These are phyloP conservation scores for Fonsecaea monophora DNA, from an alignment of 2,329 filamentous ascomycete genomes.

Conservation along the genomic window DNA sequence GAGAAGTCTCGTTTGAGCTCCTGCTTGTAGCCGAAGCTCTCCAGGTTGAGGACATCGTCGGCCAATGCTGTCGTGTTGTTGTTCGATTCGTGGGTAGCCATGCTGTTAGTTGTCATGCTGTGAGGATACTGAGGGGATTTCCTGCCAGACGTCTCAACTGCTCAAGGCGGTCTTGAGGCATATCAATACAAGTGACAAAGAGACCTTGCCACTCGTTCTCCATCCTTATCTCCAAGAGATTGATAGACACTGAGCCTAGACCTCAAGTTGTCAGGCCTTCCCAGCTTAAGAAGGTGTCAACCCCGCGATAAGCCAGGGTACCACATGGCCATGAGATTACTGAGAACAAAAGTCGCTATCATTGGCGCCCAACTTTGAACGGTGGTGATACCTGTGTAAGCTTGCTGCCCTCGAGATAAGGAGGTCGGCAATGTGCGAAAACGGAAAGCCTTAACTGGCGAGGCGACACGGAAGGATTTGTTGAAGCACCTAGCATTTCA, in stretches of 20 bases:
- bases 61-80: conserved; percentile 11
- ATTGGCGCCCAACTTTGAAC: conserved; percentile 3
- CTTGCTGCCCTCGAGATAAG: conserved; percentile 10
- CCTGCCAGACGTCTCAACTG: conserved; percentile 5
- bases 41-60: conserved; percentile 23
- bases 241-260: conserved; percentile 1
- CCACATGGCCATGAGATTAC: background rate
- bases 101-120: background rate
- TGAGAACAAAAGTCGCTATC: background rate
- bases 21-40: conserved; percentile 39
- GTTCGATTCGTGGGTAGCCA: conserved; percentile 15
- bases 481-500: conserved; percentile 6
- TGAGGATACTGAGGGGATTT: conserved; percentile 2
- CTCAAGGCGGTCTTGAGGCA: conserved; percentile 3
- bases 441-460: background rate
- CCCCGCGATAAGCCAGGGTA: conserved; percentile 3
- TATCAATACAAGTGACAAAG: conserved; percentile 13
- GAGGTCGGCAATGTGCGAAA: conserved; percentile 2
- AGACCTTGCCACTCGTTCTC: conserved; percentile 12
- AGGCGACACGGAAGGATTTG: conserved; percentile 5
- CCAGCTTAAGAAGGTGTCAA: conserved; percentile 10
- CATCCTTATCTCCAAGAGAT: conserved; percentile 18
- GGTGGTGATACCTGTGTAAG: conserved; percentile 1
- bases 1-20: conserved; percentile 65
- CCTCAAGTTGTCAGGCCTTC: conserved; percentile 2